phyloP scores from a whole-genome alignment of 495 filamentous ascomycete species.

The Immersiella caudata region DNA sequence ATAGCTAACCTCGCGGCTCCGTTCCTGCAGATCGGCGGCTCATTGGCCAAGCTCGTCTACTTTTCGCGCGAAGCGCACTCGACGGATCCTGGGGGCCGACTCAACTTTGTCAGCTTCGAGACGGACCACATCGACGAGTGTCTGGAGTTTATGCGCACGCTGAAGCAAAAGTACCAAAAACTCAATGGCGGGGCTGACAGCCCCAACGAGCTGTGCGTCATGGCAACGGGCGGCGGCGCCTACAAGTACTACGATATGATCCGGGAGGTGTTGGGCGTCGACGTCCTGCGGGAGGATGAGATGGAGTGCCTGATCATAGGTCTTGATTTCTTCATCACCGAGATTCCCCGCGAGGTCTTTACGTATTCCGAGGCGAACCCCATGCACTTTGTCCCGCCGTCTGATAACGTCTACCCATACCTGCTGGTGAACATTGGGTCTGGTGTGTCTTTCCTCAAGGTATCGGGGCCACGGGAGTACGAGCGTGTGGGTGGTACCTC shows the following conservation, averaged over 20 bases:
- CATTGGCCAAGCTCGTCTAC: slow-evolving; percentile 93
- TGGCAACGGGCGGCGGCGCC: slow-evolving; percentile 93
- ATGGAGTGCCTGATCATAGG: slow-evolving; percentile 99
- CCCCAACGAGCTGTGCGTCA: slow-evolving; percentile 71
- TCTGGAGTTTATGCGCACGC: slow-evolving; percentile 80
- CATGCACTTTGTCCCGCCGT: slow-evolving; percentile 77
- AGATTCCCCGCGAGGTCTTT: slow-evolving; percentile 95
- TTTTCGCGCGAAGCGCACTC: slow-evolving; percentile 85
- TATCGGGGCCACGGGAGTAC: slow-evolving; percentile 82
- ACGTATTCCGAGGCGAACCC: slow-evolving; percentile 88
- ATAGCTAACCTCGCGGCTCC: slow-evolving; percentile 17
- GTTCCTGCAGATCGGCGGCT: slow-evolving; percentile 83
- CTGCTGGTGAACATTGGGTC: slow-evolving; percentile 99
- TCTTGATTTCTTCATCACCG: slow-evolving; percentile 97
- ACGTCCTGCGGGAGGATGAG: slow-evolving; percentile 91
- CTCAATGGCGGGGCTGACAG: slow-evolving; percentile 63
- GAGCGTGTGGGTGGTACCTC: slow-evolving; percentile 93
- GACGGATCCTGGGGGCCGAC: slow-evolving; percentile 78
- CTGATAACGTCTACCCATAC: slow-evolving; percentile 85
- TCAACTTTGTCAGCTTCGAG: slow-evolving; percentile 95
- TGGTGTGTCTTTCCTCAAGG: slow-evolving; percentile 97
- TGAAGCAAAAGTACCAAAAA: slow-evolving; percentile 76
- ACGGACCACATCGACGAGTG: slow-evolving; percentile 90
- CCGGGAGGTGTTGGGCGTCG: slow-evolving; percentile 70
- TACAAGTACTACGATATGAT: slow-evolving; percentile 95